Evolutionary conservation across 1,284 basidiomycete species (phyloP).

Genomic region (Cutaneotrichosporon arboriforme): DNA sequence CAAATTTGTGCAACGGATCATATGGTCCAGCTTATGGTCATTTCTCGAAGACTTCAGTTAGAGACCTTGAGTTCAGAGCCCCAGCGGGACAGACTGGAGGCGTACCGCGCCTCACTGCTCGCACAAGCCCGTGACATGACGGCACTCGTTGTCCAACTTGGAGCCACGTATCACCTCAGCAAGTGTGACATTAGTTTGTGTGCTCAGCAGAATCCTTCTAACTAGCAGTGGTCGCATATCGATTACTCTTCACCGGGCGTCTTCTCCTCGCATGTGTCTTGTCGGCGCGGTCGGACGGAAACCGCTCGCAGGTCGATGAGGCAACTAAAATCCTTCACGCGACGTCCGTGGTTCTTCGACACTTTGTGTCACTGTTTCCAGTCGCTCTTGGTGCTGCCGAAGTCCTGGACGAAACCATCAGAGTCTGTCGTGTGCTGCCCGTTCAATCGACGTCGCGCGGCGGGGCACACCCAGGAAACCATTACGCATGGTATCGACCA

Average conservation of each 20-base stretch:
- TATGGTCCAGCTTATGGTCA: constrained; percentile 12
- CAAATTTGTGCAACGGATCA: constrained; percentile 12
- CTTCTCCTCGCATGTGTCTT: constrained; percentile 14
- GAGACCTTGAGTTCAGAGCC: constrained; percentile 8
- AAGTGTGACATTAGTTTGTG: constrained; percentile 12
- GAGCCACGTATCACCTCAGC: constrained; percentile 2
- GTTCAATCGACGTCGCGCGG: neutral
- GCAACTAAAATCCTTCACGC: constrained; percentile 15
- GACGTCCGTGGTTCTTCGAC: constrained; percentile 9
- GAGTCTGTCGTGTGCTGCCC: constrained; percentile 8
- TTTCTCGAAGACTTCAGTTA: constrained; percentile 10
- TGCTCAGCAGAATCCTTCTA: neutral
- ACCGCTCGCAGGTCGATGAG: constrained; percentile 8
- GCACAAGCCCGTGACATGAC: constrained; percentile 7
- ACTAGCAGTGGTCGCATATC: constrained; percentile 12
- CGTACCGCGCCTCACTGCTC: constrained; percentile 1
- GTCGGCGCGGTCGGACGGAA: constrained; percentile 11
- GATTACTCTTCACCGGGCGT: constrained; percentile 13
- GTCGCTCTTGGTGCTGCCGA: constrained; percentile 18
- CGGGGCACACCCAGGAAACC: neutral
- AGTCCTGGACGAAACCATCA: constrained; percentile 18
- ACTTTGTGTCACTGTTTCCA: constrained; percentile 14
- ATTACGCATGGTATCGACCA: constrained; percentile 15
- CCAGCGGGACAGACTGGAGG: neutral
- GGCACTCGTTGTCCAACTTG: constrained; percentile 10